Evolutionary conservation across 768 basidiomycete genomes (phyloP), one percentile per base, ranked within the genome.

Genomic region (Dioszegia crocea): DNA sequence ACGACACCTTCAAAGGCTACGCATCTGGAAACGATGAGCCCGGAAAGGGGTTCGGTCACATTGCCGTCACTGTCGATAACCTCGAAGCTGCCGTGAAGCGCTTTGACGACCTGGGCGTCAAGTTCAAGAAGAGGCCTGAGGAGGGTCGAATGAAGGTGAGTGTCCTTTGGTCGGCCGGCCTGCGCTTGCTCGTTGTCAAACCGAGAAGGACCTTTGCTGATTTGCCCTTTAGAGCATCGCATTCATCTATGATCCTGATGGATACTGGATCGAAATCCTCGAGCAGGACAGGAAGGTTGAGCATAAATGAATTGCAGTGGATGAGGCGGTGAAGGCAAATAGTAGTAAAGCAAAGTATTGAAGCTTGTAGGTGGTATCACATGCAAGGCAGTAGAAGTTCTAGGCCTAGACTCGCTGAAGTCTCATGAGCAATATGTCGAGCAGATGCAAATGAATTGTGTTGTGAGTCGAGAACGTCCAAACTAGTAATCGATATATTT

Each of bases 11-110:
- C 81, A 75, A 84, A 66, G 92, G 90, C 33, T 97, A 96, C 75
- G 82, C 85, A 10, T 87, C 77, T 68, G 94, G 94, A 0, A 99
- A 99, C 78, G 74, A 83, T 3, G 91, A 93, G 3, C 87, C 88
- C 3, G 85, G 86, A 27, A 81, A 81, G 56, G 84, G 79, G 10
- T 93, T 91, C 70, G 91, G 92, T 0, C 93, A 96, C 77, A 90
- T 93, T 67, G 88, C 88, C 58, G 84, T 96, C 73, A 81, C 85
- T 4, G 89, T 91, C 31, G 86, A 87, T 63, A 82, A 96, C 72
- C 81, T 98, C 67, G 83, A 91, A 64, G 83, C 81, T 62, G 88
- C 92, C 5, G 93, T 90, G 61, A 86, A 82, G 48, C 83, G 90
- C 26, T 88, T 99, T 60, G 90, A 92, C 65, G 78, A 79, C 54